A percentile compares a stretch with the other conserved stretches of the same genome.
Evolutionary conservation across 192 early-diverging fungal genomes (phyloP).

Genomic region (Podila epicladia): DNA sequence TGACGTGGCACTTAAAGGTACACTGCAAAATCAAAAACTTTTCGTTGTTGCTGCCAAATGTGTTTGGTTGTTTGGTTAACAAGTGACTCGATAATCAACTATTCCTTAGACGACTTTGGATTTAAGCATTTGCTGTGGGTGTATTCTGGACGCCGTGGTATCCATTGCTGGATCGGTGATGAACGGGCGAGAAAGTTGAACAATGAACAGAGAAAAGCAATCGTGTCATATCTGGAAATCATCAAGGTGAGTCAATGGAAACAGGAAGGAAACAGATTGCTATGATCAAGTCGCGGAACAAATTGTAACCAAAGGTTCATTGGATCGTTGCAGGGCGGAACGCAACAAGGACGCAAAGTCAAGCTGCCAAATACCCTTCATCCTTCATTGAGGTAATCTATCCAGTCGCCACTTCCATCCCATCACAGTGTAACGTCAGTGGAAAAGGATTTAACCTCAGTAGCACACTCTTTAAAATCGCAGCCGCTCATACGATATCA

Average conservation of each 20-base stretch:
- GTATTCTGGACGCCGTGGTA: conserved; percentile 95
- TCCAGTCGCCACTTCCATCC: not conserved
- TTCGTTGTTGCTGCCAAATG: conserved; percentile 3
- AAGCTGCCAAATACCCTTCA: conserved; percentile 71
- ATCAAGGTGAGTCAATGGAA: conserved; percentile 54
- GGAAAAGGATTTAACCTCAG: not conserved
- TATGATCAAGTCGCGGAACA: not conserved
- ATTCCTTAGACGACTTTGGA: conserved; percentile 86
- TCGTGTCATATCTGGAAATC: conserved; percentile 87
- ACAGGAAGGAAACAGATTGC: not conserved
- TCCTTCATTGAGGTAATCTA: conserved; percentile 71
- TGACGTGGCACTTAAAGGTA: conserved; percentile 75
- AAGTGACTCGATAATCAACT: not conserved
- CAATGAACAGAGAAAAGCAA: conserved; percentile 80
- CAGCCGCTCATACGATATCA: conserved; percentile 70
- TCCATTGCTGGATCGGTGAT: conserved; percentile 99
- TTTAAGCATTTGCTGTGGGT: conserved; percentile 95
- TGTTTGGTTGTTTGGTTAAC: conserved; percentile 5
- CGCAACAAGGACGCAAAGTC: conserved; percentile 79
- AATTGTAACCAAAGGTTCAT: not conserved
- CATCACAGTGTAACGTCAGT: not conserved
- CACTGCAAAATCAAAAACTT: not conserved
- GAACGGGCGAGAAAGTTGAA: conserved; percentile 83
- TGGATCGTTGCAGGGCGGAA: conserved; percentile 67
- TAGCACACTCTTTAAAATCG: not conserved